Evolutionary conservation across 345 rosid species (phyloP), one percentile per base, ranked within the genome.

Genomic region (Dovyalis caffra): DNA sequence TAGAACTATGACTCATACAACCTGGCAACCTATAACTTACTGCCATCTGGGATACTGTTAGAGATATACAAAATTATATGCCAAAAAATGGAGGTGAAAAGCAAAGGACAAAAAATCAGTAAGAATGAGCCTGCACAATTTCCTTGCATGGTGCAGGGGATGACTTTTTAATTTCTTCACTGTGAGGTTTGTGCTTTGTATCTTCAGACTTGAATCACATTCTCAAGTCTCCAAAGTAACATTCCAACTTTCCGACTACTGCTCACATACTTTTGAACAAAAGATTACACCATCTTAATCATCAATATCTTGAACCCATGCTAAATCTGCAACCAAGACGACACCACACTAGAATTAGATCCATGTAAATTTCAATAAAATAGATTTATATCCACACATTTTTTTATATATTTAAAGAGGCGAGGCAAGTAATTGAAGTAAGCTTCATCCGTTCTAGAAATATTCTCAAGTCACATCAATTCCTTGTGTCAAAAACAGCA

Each of bases 291-390:
- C 56, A n/a, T 76, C 82, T 87, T 82, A 87, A 82, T 91, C 98
- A 15, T 91, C 97, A 29, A 95, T 86, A 62, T 90, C 97, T 77
- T 95, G 95, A 74, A 92, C 97, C 98, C 98, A 95, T 61, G 95
- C 91, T 85, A 95, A 85, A 87, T 91, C 99, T 95, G 92, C 79
- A 77, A 71, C 49, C 70, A 73, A 35, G 3, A 33, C 11, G 4
- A 31, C 18, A 56, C 47, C 49, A 51, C 65, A 58, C 45, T 26
- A 68, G 40, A 26, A 66, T 45, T 72, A 32, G 5, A 45, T 45
- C 49, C 4, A 12, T 35, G 66, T 26, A 58, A 18, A 71, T 34
- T 56, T 25, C 64, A 3, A 70, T 0, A 15, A 23, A 69, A 16
- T 21, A 56, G 21, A 5, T 11, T 43, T 12, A 43, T 12, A 43